Conservation (phyloP, 1,284 basidiomycete species). For the Ganoderma multipileum region DNA sequence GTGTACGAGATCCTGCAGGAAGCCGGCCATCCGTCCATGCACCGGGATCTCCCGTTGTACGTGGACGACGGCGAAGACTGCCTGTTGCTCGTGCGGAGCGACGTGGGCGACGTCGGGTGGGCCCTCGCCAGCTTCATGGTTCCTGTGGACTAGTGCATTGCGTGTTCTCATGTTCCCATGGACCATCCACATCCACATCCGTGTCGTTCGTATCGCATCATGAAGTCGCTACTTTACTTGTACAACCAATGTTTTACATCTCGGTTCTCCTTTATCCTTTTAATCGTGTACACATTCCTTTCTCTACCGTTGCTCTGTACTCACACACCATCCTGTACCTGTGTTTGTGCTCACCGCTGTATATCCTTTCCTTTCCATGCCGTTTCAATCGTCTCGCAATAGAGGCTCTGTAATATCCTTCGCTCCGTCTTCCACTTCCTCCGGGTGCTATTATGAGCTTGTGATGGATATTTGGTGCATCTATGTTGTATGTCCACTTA, state of each 20-base stretch:
- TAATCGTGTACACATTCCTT: background rate
- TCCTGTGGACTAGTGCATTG: constrained; percentile 51
- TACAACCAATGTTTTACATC: background rate
- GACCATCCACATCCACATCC: background rate
- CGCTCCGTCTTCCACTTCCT: background rate
- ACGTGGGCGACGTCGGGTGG: constrained; percentile 69
- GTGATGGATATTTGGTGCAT: background rate
- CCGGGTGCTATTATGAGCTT: background rate
- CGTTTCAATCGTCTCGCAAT: background rate
- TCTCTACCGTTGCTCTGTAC: background rate
- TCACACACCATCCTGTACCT: background rate
- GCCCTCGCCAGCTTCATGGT: constrained; percentile 80
- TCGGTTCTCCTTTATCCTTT: background rate
- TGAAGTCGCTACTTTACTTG: background rate
- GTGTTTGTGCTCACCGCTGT: background rate
- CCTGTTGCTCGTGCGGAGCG: constrained; percentile 66
- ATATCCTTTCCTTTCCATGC: background rate
- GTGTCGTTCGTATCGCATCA: background rate
- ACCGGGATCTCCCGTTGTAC: constrained; percentile 72
- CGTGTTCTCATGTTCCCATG: background rate
- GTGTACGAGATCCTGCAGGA: constrained; percentile 74
- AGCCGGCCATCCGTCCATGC: constrained; percentile 75
- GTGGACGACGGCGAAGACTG: constrained; percentile 85
- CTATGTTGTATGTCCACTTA: constrained; percentile 4
- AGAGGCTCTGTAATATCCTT: constrained; percentile 1